Base-by-base conservation (phyloP, 2,329 filamentous ascomycete species). In the Apiospora rasikravindrae region DNA sequence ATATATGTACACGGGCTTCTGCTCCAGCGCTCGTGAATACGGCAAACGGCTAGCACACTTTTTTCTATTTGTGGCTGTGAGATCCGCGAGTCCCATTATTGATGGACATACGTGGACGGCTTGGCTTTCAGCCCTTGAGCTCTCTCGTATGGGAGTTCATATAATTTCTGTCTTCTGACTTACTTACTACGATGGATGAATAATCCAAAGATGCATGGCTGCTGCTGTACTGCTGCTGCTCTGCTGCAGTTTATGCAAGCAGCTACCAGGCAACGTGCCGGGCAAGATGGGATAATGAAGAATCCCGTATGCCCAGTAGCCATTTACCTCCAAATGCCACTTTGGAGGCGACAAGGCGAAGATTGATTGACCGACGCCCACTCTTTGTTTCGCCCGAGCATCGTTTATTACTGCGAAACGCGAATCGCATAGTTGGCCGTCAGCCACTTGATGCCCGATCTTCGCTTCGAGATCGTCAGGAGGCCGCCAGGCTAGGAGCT, bases 381-480 rank as follows among this genome's bases (percentile, higher is more conserved):
- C 51, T 29, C 53, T 37, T 61, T 61, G 53, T 61, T 37, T 61
- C 19, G 57, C 33, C 57, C 33, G n/a, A 24, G 47, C 24, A 24
- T 26, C 24, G 49, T 5, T 37, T 37, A 37, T 24, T 51, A 24
- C 57, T 40, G 4, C 33, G 19, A 64, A 40, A 64, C 57, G 57
- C 33, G 22, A 33, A 61, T 22, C 7, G 22, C 19, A 37, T 40
- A 40, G 29, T 13, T 13, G 19, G 57, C 57, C 57, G 11, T 40
- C 33, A 64, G 57, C 57, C 57, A 64, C 57, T 64, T 64, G 57
- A 37, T 64, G 57, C 33, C 57, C 19, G 57, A 40, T 64, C 33
- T 64, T 24, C 42, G 2, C 8, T 49, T 7, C 26, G 45, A 69
- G 67, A 69, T 69, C 67, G 67, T 69, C 67, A 69, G 67, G 67